Percentiles rank a stretch among this genome's conserved stretches.
These are phyloP conservation scores for Neurospora sp. DNA, from an alignment of 495 filamentous ascomycete genomes.

Conservation along the genomic window DNA sequence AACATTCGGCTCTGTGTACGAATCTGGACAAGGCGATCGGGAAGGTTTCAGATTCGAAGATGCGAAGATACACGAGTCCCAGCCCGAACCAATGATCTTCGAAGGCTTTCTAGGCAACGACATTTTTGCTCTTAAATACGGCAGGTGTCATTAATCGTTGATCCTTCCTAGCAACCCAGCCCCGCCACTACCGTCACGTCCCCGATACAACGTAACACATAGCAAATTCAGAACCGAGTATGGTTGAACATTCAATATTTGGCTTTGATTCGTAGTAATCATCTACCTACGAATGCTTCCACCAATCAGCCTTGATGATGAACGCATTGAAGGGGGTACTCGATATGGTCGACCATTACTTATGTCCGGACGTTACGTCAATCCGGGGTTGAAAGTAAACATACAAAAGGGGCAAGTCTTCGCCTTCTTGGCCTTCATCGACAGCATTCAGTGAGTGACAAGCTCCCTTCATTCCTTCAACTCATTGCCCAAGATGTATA, in stretches of 20 bases:
- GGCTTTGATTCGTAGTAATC: background rate
- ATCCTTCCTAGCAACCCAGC: background rate
- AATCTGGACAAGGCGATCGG: background rate
- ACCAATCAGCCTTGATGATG: background rate
- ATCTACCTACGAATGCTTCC: background rate
- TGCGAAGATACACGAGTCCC: background rate
- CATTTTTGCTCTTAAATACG: background rate
- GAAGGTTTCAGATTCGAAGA: background rate
- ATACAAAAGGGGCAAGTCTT: background rate
- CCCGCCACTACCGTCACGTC: background rate
- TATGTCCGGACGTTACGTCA: background rate
- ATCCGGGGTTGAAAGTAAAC: background rate
- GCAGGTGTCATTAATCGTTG: background rate
- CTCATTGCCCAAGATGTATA: background rate
- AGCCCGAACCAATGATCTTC: background rate
- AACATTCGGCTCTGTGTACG: background rate
- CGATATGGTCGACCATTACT: background rate
- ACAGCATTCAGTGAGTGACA: background rate
- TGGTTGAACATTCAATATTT: background rate
- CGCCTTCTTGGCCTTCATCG: background rate
- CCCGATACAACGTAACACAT: background rate
- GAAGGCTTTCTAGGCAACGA: background rate
- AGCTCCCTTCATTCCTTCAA: background rate
- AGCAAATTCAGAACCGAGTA: background rate
- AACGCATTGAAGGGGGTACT: background rate